phyloP scores from a whole-genome alignment of 495 filamentous ascomycete species.

The Hamigera avellanea region DNA sequence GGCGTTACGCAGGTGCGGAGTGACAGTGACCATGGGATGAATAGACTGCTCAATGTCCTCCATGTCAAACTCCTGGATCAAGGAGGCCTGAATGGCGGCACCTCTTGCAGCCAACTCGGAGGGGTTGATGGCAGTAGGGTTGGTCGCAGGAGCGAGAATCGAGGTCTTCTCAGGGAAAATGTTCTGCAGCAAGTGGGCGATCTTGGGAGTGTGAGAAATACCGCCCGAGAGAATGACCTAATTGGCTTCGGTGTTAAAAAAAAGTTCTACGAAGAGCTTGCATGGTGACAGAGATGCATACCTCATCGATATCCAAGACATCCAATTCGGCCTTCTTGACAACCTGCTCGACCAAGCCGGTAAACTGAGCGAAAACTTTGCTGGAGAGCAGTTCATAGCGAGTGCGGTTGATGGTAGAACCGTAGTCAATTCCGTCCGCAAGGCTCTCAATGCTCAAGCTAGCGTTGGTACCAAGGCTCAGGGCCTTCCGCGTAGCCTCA shows the following conservation, averaged over 20 bases:
- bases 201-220: constrained; percentile 85
- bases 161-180: constrained; percentile 73
- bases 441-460: constrained; percentile 84
- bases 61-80: constrained; percentile 83
- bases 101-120: constrained; percentile 81
- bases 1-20: constrained; percentile 76
- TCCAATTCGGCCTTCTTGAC: constrained; percentile 90
- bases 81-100: constrained; percentile 86
- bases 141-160: constrained; percentile 74
- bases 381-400: constrained; percentile 82
- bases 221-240: constrained; percentile 85
- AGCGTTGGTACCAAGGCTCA: constrained; percentile 78
- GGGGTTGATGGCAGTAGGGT: constrained; percentile 72
- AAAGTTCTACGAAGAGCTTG: background rate
- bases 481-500: constrained; percentile 79
- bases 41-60: constrained; percentile 94
- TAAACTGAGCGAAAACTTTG: constrained; percentile 79
- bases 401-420: constrained; percentile 80
- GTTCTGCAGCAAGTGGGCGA: constrained; percentile 59
- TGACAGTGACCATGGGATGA: constrained; percentile 88
- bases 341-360: constrained; percentile 66
- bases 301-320: constrained; percentile 83
- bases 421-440: constrained; percentile 79
- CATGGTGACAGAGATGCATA: constrained; percentile 6
- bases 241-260: constrained; percentile 1